Evolutionary conservation across 768 basidiomycete species (phyloP).

Genomic region (Boletus speciosus): DNA sequence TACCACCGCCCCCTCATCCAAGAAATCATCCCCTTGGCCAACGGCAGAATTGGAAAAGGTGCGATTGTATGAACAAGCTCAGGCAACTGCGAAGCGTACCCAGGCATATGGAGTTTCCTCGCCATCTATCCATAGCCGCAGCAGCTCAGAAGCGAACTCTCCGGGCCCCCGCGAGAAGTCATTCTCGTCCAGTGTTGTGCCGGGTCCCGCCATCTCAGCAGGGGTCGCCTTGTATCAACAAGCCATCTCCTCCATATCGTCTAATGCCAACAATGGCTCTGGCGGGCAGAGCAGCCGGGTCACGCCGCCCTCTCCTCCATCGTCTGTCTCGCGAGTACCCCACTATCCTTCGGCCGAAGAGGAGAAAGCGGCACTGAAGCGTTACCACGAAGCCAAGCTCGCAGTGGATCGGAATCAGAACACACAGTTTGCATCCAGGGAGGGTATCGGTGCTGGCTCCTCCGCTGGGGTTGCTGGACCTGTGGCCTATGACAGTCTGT

Average conservation of each 20-base stretch:
- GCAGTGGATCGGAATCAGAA: conserved; percentile 64
- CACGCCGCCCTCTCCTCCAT: conserved; percentile 28
- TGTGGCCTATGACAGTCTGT: conserved; percentile 61
- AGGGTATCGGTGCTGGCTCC: conserved; percentile 18
- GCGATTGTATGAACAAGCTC: conserved; percentile 64
- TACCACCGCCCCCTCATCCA: conserved; percentile 6
- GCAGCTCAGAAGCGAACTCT: conserved; percentile 29
- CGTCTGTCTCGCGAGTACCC: conserved; percentile 33
- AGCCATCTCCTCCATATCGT: conserved; percentile 41
- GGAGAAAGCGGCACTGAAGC: conserved; percentile 67
- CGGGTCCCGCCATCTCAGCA: conserved; percentile 32
- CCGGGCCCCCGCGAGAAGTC: conserved; percentile 12
- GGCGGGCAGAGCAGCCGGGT: conserved; percentile 24
- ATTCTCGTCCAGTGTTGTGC: conserved; percentile 6
- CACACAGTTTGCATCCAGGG: conserved; percentile 22
- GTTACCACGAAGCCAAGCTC: conserved; percentile 67
- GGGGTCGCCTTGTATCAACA: conserved; percentile 45
- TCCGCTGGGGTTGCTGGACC: conserved; percentile 36
- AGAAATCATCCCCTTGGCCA: conserved; percentile 42
- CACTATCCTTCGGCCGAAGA: conserved; percentile 63
- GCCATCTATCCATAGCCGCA: conserved; percentile 24
- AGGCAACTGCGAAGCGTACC: conserved; percentile 57
- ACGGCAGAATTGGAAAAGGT: conserved; percentile 77
- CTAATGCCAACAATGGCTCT: conserved; percentile 12
- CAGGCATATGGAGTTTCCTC: conserved; percentile 42